Evolutionary conservation across 2,329 filamentous ascomycete species (phyloP).

Genomic region (Coniella lustricola): DNA sequence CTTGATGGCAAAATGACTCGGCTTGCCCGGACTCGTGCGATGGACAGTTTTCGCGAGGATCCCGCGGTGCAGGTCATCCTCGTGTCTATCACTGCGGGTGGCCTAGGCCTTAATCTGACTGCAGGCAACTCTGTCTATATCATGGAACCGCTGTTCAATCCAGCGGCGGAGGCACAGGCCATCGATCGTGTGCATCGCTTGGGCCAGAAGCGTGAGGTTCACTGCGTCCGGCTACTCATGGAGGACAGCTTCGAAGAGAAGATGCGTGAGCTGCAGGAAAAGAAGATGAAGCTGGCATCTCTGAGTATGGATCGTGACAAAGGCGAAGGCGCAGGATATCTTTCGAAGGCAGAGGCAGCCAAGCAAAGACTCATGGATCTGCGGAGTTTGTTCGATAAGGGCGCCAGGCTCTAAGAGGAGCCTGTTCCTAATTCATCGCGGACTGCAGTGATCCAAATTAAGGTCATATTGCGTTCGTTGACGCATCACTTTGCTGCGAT

Average conservation of each 20-base stretch:
- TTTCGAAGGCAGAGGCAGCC: conserved; percentile 29
- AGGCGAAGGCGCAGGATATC: conserved; percentile 26
- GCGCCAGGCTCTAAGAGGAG: background rate
- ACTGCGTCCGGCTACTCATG: conserved; percentile 89
- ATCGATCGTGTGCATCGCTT: conserved; percentile 88
- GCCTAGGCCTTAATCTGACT: conserved; percentile 85
- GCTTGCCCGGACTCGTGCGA: conserved; percentile 62
- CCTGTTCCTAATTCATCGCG: background rate
- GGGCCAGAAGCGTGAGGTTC: conserved; percentile 81
- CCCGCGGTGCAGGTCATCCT: conserved; percentile 69
- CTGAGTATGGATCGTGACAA: conserved; percentile 69
- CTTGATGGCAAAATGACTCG: conserved; percentile 88
- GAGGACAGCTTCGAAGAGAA: conserved; percentile 85
- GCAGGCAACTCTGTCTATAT: conserved; percentile 82
- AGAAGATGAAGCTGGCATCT: conserved; percentile 87
- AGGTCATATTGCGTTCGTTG: too few relatives aligned
- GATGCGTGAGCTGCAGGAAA: conserved; percentile 81
- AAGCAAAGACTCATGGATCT: conserved; percentile 56
- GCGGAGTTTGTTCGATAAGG: conserved; percentile 49
- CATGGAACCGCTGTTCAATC: conserved; percentile 98
- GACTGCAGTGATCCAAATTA: too few relatives aligned
- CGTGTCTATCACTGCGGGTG: conserved; percentile 87
- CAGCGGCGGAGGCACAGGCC: conserved; percentile 88
- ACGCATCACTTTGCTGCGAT: too few relatives aligned
- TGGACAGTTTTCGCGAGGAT: conserved; percentile 72